A percentile compares a stretch with the other conserved stretches of the same genome.
These are phyloP conservation scores for Phytomonas sp. DNA, from an alignment of 208 protist species.

Conservation along the genomic window DNA sequence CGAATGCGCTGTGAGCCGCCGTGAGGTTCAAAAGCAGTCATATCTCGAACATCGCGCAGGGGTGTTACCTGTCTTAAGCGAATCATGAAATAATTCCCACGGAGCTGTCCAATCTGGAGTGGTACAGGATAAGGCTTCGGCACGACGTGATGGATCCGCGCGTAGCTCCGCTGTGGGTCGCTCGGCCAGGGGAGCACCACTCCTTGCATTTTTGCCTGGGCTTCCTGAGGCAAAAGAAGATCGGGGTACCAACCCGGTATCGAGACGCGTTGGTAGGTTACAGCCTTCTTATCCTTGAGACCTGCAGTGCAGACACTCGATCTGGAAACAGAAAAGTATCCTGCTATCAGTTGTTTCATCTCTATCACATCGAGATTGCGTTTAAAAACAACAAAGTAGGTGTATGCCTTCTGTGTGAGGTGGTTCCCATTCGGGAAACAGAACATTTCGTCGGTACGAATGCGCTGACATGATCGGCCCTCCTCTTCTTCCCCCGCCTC, in stretches of 20 bases:
- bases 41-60: background rate
- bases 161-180: constrained; percentile 30
- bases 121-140: constrained; percentile 10
- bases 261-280: constrained; percentile 84
- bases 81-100: constrained; percentile 73
- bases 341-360: constrained; percentile 44
- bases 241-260: constrained; percentile 17
- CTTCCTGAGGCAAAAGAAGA: background rate
- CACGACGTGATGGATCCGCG: constrained; percentile 12
- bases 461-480: background rate
- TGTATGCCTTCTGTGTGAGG: background rate
- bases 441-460: background rate
- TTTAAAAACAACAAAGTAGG: constrained; percentile 69
- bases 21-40: background rate
- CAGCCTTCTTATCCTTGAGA: constrained; percentile 89
- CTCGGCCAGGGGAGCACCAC: constrained; percentile 27
- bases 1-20: background rate
- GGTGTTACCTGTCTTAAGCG: constrained; percentile 28
- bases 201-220: background rate
- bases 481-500: background rate
- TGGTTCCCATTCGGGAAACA: background rate
- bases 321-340: constrained; percentile 29
- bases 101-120: constrained; percentile 27
- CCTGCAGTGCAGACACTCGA: constrained; percentile 74
- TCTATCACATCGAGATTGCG: constrained; percentile 75